phyloP scores from a whole-genome alignment of 1,284 basidiomycete genomes.

The Phenoliferia sp. region DNA sequence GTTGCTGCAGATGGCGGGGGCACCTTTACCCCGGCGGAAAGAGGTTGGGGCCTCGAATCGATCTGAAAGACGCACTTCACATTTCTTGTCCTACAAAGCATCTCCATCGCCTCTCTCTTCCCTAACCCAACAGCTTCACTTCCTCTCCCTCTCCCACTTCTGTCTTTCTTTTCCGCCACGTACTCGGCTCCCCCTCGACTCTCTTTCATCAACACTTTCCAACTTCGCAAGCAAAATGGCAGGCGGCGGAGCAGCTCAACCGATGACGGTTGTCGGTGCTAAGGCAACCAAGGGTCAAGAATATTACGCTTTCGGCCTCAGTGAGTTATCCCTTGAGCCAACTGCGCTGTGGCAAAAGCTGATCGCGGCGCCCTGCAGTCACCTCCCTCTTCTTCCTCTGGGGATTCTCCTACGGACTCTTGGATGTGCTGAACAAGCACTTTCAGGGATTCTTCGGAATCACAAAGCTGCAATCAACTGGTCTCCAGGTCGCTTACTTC shows the following conservation, averaged over 20 bases:
- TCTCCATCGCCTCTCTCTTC: background rate
- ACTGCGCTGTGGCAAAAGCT: conserved; percentile 42
- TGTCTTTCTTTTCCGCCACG: too few relatives aligned
- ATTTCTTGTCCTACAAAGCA: too few relatives aligned
- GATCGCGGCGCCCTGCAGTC: conserved; percentile 47
- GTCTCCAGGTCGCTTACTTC: conserved; percentile 69
- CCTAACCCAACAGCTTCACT: background rate
- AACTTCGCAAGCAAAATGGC: too few relatives aligned
- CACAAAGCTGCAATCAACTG: conserved; percentile 71
- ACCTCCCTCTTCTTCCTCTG: conserved; percentile 20
- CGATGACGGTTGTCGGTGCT: conserved; percentile 8
- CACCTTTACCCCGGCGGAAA: too few relatives aligned
- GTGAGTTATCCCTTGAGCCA: background rate
- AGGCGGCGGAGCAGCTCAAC: conserved; percentile 12
- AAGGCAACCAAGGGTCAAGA: conserved; percentile 14
- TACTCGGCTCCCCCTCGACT: too few relatives aligned
- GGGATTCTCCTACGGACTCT: conserved; percentile 55
- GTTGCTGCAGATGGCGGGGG: too few relatives aligned
- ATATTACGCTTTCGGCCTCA: conserved; percentile 54
- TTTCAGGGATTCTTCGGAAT: conserved; percentile 67
- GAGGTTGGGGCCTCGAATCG: too few relatives aligned
- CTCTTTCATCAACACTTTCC: too few relatives aligned
- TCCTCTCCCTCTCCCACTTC: background rate
- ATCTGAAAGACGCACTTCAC: too few relatives aligned
- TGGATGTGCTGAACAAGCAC: conserved; percentile 74